Evolutionary conservation across 192 early-diverging fungal genomes (phyloP).

Genomic region (Backusella morwellensis): DNA sequence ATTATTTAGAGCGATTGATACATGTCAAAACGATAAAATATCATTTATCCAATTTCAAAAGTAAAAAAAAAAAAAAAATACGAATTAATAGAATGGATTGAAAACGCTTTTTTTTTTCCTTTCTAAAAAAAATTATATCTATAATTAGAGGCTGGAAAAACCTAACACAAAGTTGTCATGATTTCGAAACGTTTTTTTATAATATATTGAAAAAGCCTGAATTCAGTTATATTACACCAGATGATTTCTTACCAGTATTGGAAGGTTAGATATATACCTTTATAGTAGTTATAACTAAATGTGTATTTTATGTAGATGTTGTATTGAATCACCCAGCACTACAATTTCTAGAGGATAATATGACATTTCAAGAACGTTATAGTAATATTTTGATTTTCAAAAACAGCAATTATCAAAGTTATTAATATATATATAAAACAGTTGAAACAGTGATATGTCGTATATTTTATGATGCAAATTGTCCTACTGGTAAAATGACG

Average conservation of each 20-base stretch:
- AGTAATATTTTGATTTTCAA: conserved; percentile 40
- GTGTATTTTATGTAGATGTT: conserved; percentile 46
- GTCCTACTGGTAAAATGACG: conserved; percentile 69
- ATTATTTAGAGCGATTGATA: conserved; percentile 49
- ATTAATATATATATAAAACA: conserved; percentile 9
- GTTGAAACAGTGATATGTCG: conserved; percentile 89
- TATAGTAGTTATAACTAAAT: neutral
- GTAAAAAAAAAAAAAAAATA: neutral
- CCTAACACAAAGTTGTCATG: conserved; percentile 40
- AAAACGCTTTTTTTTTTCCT: neutral
- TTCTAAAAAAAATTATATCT: conserved; percentile 9
- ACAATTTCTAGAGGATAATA: conserved; percentile 78
- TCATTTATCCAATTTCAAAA: conserved; percentile 7
- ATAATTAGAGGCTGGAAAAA: conserved; percentile 40
- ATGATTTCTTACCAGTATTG: conserved; percentile 67
- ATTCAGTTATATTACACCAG: conserved; percentile 52
- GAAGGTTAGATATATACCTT: conserved; percentile 39
- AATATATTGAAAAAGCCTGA: conserved; percentile 53
- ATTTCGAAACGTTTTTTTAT: conserved; percentile 53
- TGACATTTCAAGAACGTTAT: conserved; percentile 84
- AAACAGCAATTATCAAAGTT: neutral
- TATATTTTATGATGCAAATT: conserved; percentile 76
- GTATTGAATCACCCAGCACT: conserved; percentile 84
- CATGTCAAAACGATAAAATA: neutral
- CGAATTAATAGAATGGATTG: neutral